Conservation (phyloP, 768 basidiomycete genomes). For the Suillus spraguei region DNA sequence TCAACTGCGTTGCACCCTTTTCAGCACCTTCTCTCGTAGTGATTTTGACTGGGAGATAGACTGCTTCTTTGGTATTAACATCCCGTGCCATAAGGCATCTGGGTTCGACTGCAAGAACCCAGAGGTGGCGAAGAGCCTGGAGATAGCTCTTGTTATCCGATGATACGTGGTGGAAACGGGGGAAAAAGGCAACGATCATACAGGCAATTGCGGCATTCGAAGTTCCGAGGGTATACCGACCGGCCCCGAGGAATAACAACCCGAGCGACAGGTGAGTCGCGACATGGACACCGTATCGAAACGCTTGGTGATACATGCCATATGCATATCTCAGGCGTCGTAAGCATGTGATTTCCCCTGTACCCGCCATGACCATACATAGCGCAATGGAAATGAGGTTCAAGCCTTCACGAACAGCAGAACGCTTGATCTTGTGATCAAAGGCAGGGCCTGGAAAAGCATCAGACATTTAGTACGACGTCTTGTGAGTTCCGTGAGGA, state of each 20-base stretch:
- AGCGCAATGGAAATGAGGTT: slow-evolving; percentile 86
- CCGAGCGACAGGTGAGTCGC: slow-evolving; percentile 91
- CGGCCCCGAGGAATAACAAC: slow-evolving; percentile 90
- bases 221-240: slow-evolving; percentile 88
- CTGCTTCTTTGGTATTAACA: slow-evolving; percentile 87
- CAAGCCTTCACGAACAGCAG: slow-evolving; percentile 84
- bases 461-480: slow-evolving; percentile 12
- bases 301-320: slow-evolving; percentile 75
- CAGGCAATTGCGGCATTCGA: slow-evolving; percentile 91
- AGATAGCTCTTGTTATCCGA: slow-evolving; percentile 90
- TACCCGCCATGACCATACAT: slow-evolving; percentile 96
- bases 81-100: slow-evolving; percentile 90
- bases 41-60: slow-evolving; percentile 92
- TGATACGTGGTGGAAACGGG: slow-evolving; percentile 76
- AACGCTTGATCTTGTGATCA: slow-evolving; percentile 86
- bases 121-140: slow-evolving; percentile 92
- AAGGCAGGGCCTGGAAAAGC: slow-evolving; percentile 65
- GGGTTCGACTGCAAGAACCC: slow-evolving; percentile 96
- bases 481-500: slow-evolving; percentile 3
- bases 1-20: slow-evolving; percentile 72
- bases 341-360: slow-evolving; percentile 89
- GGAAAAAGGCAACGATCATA: slow-evolving; percentile 91
- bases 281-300: slow-evolving; percentile 88
- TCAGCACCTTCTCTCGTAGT: slow-evolving; percentile 68
- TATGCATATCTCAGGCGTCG: slow-evolving; percentile 87